Evolutionary conservation across 2,329 filamentous ascomycete species (phyloP).

Genomic region (Colletotrichum melonis): DNA sequence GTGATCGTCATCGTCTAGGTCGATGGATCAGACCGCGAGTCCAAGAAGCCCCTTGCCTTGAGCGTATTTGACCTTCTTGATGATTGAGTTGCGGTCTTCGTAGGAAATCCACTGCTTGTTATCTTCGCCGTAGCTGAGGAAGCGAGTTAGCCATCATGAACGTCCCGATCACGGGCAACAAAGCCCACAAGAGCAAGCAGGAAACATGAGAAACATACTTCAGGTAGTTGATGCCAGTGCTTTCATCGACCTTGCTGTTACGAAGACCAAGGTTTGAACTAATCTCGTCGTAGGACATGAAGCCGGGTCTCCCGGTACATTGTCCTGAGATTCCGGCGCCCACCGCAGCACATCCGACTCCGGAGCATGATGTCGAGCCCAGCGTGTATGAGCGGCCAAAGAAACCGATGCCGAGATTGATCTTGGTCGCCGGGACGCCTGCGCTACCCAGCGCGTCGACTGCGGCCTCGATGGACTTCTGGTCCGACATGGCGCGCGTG

Average conservation of each 20-base stretch:
- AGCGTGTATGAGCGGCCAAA: background rate
- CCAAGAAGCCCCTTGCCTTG: constrained; percentile 25
- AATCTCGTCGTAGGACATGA: background rate
- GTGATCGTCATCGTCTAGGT: constrained; percentile 21
- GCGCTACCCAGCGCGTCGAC: background rate
- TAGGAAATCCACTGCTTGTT: constrained; percentile 28
- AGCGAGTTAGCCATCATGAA: too few relatives aligned
- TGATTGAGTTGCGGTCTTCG: constrained; percentile 32
- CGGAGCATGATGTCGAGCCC: background rate
- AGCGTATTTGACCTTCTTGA: constrained; percentile 28
- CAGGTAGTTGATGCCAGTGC: background rate
- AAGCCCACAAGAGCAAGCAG: background rate
- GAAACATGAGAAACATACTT: background rate
- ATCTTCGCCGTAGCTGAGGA: background rate
- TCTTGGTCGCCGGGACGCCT: background rate
- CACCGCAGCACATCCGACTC: background rate
- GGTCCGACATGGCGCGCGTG: background rate
- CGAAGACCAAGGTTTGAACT: background rate
- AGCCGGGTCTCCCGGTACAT: background rate
- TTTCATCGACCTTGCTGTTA: background rate
- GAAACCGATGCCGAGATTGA: background rate
- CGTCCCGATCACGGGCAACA: background rate
- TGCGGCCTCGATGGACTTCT: background rate
- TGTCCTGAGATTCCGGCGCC: background rate
- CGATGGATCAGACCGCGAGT: constrained; percentile 31